Conservation (phyloP, 2,329 filamentous ascomycete species). For the Colletotrichum simmondsii region DNA sequence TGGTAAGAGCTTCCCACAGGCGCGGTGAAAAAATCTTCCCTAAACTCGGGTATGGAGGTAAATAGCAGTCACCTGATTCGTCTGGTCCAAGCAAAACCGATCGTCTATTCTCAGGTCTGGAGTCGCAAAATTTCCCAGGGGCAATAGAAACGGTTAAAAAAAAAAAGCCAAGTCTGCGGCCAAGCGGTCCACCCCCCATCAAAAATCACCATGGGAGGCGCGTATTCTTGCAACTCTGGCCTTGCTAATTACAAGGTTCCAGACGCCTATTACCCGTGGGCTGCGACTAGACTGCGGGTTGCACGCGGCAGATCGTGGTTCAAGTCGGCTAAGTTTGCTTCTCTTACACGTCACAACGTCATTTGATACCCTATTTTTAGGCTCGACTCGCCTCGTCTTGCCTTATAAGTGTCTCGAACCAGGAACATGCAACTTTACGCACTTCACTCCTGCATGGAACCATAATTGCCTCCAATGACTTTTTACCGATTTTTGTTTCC, state of each 20-base stretch:
- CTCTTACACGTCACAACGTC: conserved; percentile 29
- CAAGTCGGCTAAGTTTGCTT: conserved; percentile 33
- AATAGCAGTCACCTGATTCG: neutral
- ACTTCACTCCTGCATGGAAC: conserved; percentile 30
- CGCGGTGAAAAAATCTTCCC: neutral
- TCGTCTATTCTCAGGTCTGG: neutral
- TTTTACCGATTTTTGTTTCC: conserved; percentile 12
- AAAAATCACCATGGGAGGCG: neutral
- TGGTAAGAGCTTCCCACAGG: neutral
- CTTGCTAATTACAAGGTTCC: conserved; percentile 26
- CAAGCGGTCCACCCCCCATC: neutral
- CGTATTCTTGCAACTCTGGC: conserved; percentile 8
- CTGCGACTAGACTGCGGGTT: conserved; percentile 19
- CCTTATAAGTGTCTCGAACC: conserved; percentile 23
- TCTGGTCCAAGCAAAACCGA: neutral
- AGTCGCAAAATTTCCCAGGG: neutral
- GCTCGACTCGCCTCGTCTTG: conserved; percentile 30
- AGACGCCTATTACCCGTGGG: conserved; percentile 17
- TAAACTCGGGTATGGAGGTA: neutral
- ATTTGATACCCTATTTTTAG: conserved; percentile 25
- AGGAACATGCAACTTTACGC: conserved; percentile 29
- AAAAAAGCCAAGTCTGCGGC: conserved; percentile 14
- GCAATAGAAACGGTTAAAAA: neutral
- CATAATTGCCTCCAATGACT: conserved; percentile 20
- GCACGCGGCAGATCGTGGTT: conserved; percentile 15